phyloP scores from a whole-genome alignment of 495 filamentous ascomycete species.

The Massariosphaeria phaeospora region DNA sequence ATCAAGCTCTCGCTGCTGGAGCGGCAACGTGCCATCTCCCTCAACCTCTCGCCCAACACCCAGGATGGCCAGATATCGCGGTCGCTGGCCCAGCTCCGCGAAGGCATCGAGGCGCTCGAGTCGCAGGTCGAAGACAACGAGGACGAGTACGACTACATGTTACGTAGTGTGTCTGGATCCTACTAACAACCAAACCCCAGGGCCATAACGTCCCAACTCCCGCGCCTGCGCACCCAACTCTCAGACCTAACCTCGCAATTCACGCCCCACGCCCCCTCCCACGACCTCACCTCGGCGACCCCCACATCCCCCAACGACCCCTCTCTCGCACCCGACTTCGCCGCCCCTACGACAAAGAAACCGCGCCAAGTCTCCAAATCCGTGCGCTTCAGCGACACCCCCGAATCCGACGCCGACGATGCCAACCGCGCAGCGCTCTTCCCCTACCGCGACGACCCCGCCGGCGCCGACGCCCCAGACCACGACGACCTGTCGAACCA shows the following conservation, averaged over 20 bases:
- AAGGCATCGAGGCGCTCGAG: slow-evolving; percentile 73
- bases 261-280: slow-evolving; percentile 15
- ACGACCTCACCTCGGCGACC: slow-evolving; percentile 46
- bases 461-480: slow-evolving; percentile 43
- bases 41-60: slow-evolving; percentile 76
- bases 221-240: slow-evolving; percentile 48
- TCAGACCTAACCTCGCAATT: slow-evolving; percentile 58
- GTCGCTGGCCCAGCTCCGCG: slow-evolving; percentile 77
- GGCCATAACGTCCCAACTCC: slow-evolving; percentile 30
- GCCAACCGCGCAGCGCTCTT: slow-evolving; percentile 59
- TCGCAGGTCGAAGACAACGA: slow-evolving; percentile 60
- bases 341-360: slow-evolving; percentile 49
- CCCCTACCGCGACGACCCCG: slow-evolving; percentile 60
- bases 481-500: slow-evolving; percentile 67
- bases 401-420: slow-evolving; percentile 48
- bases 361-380: slow-evolving; percentile 55
- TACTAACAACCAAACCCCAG: slow-evolving; percentile 19
- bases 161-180: not conserved
- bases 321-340: slow-evolving; percentile 60
- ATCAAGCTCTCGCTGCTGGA: slow-evolving; percentile 78
- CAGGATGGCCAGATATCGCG: slow-evolving; percentile 87
- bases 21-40: slow-evolving; percentile 73
- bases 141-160: slow-evolving; percentile 45
- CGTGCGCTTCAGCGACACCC: slow-evolving; percentile 80
- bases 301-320: slow-evolving; percentile 63